Evolutionary conservation across 2,329 filamentous ascomycete genomes (phyloP).

Genomic region (Parafenestella ontariensis): DNA sequence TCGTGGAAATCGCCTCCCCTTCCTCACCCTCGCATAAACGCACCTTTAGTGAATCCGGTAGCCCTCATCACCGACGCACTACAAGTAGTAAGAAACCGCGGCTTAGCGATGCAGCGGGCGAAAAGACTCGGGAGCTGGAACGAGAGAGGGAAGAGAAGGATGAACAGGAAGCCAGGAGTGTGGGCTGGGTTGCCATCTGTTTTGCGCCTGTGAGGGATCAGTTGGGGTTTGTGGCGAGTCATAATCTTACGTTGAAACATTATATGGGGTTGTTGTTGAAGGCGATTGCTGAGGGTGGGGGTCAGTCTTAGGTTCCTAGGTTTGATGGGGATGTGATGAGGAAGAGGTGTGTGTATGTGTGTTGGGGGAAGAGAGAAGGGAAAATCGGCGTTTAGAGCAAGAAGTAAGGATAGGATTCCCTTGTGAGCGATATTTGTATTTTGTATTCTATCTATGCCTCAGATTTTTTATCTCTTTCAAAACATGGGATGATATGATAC

Average conservation of each 20-base stretch:
- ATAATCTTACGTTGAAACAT: conserved; percentile 61
- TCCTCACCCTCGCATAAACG: conserved; percentile 40
- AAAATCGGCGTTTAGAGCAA: no score
- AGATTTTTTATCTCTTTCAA: no score
- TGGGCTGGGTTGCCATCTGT: conserved; percentile 70
- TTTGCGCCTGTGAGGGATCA: conserved; percentile 71
- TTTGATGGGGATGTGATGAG: no score
- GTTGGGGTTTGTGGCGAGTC: conserved; percentile 72
- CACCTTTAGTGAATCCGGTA: conserved; percentile 36
- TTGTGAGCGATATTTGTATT: no score
- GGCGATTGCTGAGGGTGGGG: conserved; percentile 45
- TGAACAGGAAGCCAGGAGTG: conserved; percentile 58
- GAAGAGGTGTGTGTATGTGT: no score
- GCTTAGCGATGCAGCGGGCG: conserved; percentile 39
- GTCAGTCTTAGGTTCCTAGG: no score
- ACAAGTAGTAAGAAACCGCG: conserved; percentile 54
- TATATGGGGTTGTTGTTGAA: conserved; percentile 48
- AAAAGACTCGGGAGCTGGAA: conserved; percentile 37
- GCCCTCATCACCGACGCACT: conserved; percentile 30
- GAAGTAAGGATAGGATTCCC: no score
- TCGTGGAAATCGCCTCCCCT: conserved; percentile 31
- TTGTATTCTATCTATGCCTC: no score
- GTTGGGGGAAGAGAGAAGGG: no score
- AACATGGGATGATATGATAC: no score
- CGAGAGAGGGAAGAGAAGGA: conserved; percentile 46